Evolutionary conservation across 108 stramenopile genomes (phyloP).

Genomic region (Bacterosira constricta): DNA sequence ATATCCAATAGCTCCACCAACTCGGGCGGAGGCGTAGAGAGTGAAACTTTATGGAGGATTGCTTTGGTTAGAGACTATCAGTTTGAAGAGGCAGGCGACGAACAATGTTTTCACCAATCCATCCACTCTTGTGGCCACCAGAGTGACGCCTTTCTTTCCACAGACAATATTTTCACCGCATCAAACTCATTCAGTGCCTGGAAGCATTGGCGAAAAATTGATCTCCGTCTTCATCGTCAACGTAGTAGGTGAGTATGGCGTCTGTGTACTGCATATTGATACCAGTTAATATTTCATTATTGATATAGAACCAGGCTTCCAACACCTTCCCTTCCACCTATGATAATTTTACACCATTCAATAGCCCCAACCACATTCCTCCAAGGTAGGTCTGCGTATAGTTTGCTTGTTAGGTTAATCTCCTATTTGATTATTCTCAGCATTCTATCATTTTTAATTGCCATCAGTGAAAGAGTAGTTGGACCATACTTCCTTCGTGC

Average conservation of each 20-base stretch:
- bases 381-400: background rate
- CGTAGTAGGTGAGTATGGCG: no score
- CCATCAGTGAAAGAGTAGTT: background rate
- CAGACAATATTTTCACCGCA: slow-evolving; percentile 34
- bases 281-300: no score
- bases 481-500: slow-evolving; percentile 57
- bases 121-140: slow-evolving; percentile 1
- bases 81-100: slow-evolving; percentile 3
- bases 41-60: slow-evolving; percentile 28
- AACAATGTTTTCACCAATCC: background rate
- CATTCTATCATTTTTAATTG: no score
- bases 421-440: no score
- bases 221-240: background rate
- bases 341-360: no score
- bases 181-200: slow-evolving; percentile 33
- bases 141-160: slow-evolving; percentile 13
- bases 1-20: background rate
- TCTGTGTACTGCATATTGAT: no score
- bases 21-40: background rate
- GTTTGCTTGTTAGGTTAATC: no score
- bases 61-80: slow-evolving; percentile 34
- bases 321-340: no score
- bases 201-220: slow-evolving; percentile 48
- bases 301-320: no score
- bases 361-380: background rate